Evolutionary conservation across 352 stramenopile genomes (phyloP).

Genomic region (Pythium rishiriense): DNA sequence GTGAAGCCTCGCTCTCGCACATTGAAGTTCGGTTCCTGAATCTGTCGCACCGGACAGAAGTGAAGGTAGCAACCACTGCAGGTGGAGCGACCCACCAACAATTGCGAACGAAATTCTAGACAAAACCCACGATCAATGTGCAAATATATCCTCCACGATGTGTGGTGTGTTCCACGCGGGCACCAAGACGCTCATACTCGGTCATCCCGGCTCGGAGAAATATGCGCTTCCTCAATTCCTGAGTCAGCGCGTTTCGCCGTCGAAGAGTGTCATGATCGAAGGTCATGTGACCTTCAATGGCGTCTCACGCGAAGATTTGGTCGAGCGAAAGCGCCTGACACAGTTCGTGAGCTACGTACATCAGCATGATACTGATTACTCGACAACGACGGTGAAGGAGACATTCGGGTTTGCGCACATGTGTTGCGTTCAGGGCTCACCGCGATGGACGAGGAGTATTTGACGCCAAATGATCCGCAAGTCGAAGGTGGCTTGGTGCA

Average conservation of each 20-base stretch:
- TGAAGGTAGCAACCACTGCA: background rate
- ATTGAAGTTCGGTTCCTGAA: background rate
- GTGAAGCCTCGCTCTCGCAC: background rate
- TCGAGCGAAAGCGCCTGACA: background rate
- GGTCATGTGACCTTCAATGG: constrained; percentile 30
- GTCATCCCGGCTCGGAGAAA: background rate
- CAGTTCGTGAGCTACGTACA: background rate
- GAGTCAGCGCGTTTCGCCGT: constrained; percentile 15
- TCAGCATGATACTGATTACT: background rate
- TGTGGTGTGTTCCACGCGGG: background rate
- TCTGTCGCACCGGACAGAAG: background rate
- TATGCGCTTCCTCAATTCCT: constrained; percentile 21
- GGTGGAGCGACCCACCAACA: background rate
- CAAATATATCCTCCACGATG: background rate
- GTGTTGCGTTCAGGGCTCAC: background rate
- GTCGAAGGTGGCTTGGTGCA: background rate
- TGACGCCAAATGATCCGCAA: no score
- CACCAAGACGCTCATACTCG: background rate
- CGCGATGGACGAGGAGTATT: background rate
- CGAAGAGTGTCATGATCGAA: constrained; percentile 13
- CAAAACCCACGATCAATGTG: background rate
- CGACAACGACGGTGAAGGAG: background rate
- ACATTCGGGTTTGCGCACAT: background rate
- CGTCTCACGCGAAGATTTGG: constrained; percentile 26
- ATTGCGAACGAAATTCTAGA: background rate